Conservation (phyloP, 305 asterid species). For the Rubia balearica region DNA sequence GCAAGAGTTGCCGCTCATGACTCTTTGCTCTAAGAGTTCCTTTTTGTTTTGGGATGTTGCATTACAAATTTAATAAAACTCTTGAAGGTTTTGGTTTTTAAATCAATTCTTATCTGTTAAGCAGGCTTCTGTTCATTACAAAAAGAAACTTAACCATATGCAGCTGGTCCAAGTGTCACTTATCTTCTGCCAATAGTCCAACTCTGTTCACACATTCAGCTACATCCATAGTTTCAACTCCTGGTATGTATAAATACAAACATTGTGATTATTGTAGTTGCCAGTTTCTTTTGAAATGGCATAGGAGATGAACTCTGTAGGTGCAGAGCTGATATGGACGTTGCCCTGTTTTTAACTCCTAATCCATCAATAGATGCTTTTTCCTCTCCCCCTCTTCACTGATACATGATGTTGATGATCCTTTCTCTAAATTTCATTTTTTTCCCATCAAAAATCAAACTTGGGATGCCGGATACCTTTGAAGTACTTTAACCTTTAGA, state of each 20-base stretch:
- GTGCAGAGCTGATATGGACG: background rate
- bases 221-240: background rate
- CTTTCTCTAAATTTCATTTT: background rate
- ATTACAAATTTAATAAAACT: background rate
- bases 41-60: background rate
- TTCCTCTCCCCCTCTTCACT: background rate
- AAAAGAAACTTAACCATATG: background rate
- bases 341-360: background rate
- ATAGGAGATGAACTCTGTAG: background rate
- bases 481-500: slow-evolving; percentile 1
- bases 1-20: too few relatives aligned
- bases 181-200: background rate
- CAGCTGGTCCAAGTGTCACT: background rate
- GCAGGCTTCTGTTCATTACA: background rate
- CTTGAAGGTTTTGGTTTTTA: background rate
- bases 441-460: background rate
- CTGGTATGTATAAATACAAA: background rate
- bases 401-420: background rate
- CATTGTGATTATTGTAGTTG: background rate
- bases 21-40: too few relatives aligned
- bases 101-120: background rate
- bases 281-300: background rate
- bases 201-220: background rate
- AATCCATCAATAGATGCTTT: slow-evolving; percentile 1
- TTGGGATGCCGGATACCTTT: background rate